Conservation (phyloP, 352 stramenopile genomes). For the Peronospora destructor region DNA sequence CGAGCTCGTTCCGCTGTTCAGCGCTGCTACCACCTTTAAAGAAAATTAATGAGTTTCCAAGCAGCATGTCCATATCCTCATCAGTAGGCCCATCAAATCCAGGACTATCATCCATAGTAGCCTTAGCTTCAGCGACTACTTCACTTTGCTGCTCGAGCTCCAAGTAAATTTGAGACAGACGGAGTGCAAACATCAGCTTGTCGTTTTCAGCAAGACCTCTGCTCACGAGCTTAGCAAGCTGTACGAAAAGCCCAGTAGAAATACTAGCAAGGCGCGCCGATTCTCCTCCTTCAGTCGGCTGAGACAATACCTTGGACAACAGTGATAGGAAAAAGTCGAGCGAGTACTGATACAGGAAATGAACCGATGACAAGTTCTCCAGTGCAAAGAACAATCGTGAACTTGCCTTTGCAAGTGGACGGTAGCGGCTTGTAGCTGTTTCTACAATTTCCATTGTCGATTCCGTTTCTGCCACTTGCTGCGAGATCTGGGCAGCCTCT, state of each 20-base stretch:
- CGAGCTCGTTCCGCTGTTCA: slow-evolving; percentile 38
- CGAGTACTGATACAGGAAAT: slow-evolving; percentile 99
- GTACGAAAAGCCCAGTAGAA: slow-evolving; percentile 82
- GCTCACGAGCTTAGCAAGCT: slow-evolving; percentile 90
- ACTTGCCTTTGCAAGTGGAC: slow-evolving; percentile 88
- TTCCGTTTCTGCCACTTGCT: slow-evolving; percentile 83
- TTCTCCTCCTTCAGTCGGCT: slow-evolving; percentile 25
- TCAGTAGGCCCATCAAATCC: slow-evolving; percentile 59
- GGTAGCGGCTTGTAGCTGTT: slow-evolving; percentile 90
- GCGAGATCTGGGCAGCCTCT: slow-evolving; percentile 93
- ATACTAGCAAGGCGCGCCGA: slow-evolving; percentile 54
- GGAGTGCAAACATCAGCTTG: slow-evolving; percentile 97
- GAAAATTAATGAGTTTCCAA: slow-evolving; percentile 51
- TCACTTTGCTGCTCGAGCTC: slow-evolving; percentile 61
- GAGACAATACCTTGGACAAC: slow-evolving; percentile 87
- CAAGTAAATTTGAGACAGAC: slow-evolving; percentile 91
- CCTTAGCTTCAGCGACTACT: slow-evolving; percentile 28
- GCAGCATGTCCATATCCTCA: slow-evolving; percentile 64
- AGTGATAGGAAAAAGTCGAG: slow-evolving; percentile 96
- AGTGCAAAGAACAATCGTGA: slow-evolving; percentile 90
- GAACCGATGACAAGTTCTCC: slow-evolving; percentile 91
- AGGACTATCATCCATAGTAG: slow-evolving; percentile 19
- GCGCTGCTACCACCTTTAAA: slow-evolving; percentile 32
- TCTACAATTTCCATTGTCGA: slow-evolving; percentile 82
- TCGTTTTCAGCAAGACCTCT: slow-evolving; percentile 93